Evolutionary conservation across 768 basidiomycete genomes (phyloP).

Genomic region (Podaxis sp.): DNA sequence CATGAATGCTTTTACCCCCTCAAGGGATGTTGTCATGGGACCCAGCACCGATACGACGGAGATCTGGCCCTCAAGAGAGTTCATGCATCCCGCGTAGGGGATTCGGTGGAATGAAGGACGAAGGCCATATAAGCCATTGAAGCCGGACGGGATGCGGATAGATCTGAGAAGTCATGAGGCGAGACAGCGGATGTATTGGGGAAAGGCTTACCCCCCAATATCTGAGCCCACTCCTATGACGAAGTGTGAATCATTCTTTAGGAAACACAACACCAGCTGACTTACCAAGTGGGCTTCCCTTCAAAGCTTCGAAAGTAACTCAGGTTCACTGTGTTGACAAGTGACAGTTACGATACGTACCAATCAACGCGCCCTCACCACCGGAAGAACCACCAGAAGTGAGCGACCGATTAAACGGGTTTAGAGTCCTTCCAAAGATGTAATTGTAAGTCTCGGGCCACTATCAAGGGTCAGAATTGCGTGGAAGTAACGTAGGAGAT

Average conservation of each 20-base stretch:
- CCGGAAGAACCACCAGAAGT: slow-evolving; percentile 83
- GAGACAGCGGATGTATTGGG: not conserved
- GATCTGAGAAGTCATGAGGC: slow-evolving; percentile 42
- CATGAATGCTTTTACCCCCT: slow-evolving; percentile 65
- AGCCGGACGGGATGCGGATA: slow-evolving; percentile 64
- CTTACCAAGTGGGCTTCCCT: slow-evolving; percentile 42
- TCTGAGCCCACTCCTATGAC: slow-evolving; percentile 74
- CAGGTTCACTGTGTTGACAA: not conserved
- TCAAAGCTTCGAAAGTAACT: slow-evolving; percentile 30
- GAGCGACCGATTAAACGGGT: slow-evolving; percentile 70
- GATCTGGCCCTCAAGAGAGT: slow-evolving; percentile 70
- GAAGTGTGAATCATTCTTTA: slow-evolving; percentile 16
- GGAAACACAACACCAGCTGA: not conserved
- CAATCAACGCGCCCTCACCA: slow-evolving; percentile 80
- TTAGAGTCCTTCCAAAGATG: slow-evolving; percentile 75
- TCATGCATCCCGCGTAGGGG: slow-evolving; percentile 66
- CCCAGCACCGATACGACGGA: slow-evolving; percentile 72
- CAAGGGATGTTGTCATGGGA: slow-evolving; percentile 58
- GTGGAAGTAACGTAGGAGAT: not conserved
- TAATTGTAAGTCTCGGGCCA: slow-evolving; percentile 79
- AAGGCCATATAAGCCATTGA: slow-evolving; percentile 70
- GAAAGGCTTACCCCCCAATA: slow-evolving; percentile 59
- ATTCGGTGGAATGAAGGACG: slow-evolving; percentile 68
- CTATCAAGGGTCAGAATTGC: slow-evolving; percentile 29
- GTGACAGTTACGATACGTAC: slow-evolving; percentile 24